phyloP scores from a whole-genome alignment of 1,284 basidiomycete genomes.

The Hortiboletus rubellus region DNA sequence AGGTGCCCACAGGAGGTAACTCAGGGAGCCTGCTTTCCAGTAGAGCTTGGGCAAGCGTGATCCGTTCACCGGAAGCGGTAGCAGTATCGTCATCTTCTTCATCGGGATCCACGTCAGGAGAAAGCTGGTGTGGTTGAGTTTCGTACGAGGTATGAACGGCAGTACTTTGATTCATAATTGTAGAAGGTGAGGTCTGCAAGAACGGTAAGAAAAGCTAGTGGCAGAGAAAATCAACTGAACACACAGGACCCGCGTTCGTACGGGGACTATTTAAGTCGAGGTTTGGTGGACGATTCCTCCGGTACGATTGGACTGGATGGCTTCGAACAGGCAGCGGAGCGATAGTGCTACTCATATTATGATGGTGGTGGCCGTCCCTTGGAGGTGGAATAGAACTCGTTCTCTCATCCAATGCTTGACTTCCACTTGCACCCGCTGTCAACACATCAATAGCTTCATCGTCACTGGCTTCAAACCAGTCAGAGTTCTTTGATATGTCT shows the following conservation, averaged over 20 bases:
- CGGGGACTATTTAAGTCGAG: slow-evolving; percentile 56
- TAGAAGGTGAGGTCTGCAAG: slow-evolving; percentile 47
- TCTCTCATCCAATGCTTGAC: slow-evolving; percentile 76
- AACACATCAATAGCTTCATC: slow-evolving; percentile 81
- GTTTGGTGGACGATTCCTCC: slow-evolving; percentile 62
- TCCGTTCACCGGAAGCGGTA: slow-evolving; percentile 45
- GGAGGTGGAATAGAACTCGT: slow-evolving; percentile 56
- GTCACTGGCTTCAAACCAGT: slow-evolving; percentile 72
- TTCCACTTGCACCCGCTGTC: slow-evolving; percentile 74
- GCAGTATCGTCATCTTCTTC: slow-evolving; percentile 61
- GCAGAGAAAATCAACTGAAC: slow-evolving; percentile 55
- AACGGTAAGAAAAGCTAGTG: slow-evolving; percentile 61
- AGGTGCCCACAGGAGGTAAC: slow-evolving; percentile 67
- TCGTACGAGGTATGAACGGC: slow-evolving; percentile 19
- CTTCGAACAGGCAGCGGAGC: slow-evolving; percentile 35
- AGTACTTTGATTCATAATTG: slow-evolving; percentile 14
- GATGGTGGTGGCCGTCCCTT: slow-evolving; percentile 19
- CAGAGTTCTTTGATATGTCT: slow-evolving; percentile 52
- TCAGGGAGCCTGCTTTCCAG: slow-evolving; percentile 75
- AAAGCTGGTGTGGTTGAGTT: slow-evolving; percentile 20
- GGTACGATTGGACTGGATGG: slow-evolving; percentile 34
- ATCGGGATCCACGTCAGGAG: slow-evolving; percentile 50
- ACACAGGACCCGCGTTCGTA: slow-evolving; percentile 36
- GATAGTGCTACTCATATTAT: slow-evolving; percentile 9
- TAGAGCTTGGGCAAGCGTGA: slow-evolving; percentile 70